Evolutionary conservation across 2,329 filamentous ascomycete genomes (phyloP).

Genomic region (Sarocladiaceae sp.): DNA sequence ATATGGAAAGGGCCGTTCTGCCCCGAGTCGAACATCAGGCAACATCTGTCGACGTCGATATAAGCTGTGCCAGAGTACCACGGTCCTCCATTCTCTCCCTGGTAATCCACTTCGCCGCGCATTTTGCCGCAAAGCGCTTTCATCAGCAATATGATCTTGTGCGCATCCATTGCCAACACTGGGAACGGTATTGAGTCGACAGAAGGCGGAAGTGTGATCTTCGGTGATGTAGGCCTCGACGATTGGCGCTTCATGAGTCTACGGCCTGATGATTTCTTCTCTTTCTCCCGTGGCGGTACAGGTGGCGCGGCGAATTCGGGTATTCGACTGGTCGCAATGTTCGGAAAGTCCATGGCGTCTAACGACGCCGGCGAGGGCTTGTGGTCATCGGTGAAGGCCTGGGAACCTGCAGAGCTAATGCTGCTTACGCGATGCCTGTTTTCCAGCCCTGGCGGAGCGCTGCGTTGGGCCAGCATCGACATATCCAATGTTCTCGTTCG

Average conservation of each 20-base stretch:
- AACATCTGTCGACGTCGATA: conserved; percentile 72
- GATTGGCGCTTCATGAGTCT: conserved; percentile 52
- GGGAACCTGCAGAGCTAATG: conserved; percentile 59
- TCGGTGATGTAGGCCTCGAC: conserved; percentile 55
- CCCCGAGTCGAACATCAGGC: conserved; percentile 69
- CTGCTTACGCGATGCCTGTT: conserved; percentile 65
- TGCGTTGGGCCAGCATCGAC: conserved; percentile 43
- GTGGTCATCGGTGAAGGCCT: conserved; percentile 47
- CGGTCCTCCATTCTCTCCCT: conserved; percentile 52
- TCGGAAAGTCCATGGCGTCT: conserved; percentile 39
- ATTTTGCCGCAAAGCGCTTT: conserved; percentile 73
- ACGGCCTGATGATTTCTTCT: conserved; percentile 44
- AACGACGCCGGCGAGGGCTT: conserved; percentile 34
- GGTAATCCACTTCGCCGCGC: conserved; percentile 73
- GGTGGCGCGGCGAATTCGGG: conserved; percentile 26
- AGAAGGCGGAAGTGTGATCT: conserved; percentile 48
- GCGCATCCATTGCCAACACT: conserved; percentile 62
- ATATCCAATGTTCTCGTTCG: conserved; percentile 57
- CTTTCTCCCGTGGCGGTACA: conserved; percentile 35
- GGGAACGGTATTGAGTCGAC: conserved; percentile 58
- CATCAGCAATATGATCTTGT: conserved; percentile 72
- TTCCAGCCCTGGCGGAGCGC: conserved; percentile 35
- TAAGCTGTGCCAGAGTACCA: conserved; percentile 73
- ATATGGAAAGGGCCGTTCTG: conserved; percentile 61
- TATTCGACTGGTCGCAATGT: conserved; percentile 31